Base-by-base conservation (phyloP, 2,329 filamentous ascomycete genomes). In the Fusarium udum region DNA sequence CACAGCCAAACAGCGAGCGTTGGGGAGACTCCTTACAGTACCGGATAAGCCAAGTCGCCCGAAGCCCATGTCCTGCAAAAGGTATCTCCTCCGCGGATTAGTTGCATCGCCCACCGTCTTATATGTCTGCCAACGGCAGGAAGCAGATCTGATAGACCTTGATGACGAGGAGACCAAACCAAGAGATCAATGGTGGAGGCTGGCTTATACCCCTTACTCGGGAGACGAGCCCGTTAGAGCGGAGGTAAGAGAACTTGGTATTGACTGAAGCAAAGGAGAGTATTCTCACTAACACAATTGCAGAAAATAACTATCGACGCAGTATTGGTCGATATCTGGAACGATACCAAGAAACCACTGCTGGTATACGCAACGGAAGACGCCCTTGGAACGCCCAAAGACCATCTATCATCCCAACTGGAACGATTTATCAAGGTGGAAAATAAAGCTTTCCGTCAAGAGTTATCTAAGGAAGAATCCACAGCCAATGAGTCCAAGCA, bases 121-220 rank as follows among this genome's bases (percentile, higher is more conserved):
- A 15, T 90, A 88, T 71, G 80, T 90, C 39, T 88, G 87, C 73
- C 83, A 82, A 64, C 81, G 84, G 42, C 75, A 81, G 22, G 83
- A 84, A 61, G 78, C 79, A 9, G 81, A 85, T 57, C 75, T 85
- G 37, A 84, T 85, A 56, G 84, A 87, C 22, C 53, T 85, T n/a
- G 82, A 79, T 3, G 83, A 81, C 37, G 66, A 71, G 8, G 58
- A 80, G 7, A 72, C 71, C 32, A 71, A 75, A 28, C 66, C 77
- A 8, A 71, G 69, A 22, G 87, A 89, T 59, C 87, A 89, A 75
- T 90, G 88, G 88, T 90, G 88, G 88, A 85, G 84, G 71, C 80
- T 90, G 51, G 81, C 84, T 40, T 87, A 85, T 69, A 77, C 78
- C 28, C 76, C 81, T 18, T 75, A 79, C 22, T 45, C 42, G 24